Conservation (phyloP, 495 filamentous ascomycete genomes). For the Acidomyces sp. region DNA sequence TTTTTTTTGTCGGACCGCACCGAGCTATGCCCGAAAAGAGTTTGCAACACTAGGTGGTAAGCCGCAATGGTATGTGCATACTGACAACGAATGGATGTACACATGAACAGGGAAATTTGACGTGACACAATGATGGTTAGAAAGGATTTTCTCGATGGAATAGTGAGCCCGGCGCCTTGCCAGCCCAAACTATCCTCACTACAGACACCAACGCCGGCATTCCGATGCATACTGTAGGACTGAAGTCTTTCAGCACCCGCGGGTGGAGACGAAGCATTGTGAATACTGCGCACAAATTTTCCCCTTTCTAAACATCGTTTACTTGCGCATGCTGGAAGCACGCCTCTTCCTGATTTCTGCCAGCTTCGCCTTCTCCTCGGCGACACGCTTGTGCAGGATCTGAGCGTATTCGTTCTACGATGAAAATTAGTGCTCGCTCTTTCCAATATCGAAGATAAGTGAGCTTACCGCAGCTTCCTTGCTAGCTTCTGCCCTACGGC, state of each 20-base stretch:
- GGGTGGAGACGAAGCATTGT: no score
- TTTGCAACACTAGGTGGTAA: no score
- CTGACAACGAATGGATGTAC: neutral
- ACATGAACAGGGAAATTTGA: no score
- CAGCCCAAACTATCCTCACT: no score
- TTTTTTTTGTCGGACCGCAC: neutral
- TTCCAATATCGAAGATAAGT: neutral
- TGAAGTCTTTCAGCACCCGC: no score
- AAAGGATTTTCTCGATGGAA: no score
- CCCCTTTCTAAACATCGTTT: constrained; percentile 30
- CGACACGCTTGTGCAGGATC: constrained; percentile 86
- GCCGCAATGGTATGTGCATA: neutral
- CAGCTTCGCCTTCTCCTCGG: constrained; percentile 84
- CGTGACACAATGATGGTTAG: no score
- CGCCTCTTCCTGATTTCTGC: constrained; percentile 87
- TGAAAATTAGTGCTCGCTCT: constrained; percentile 25
- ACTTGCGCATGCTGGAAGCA: constrained; percentile 91
- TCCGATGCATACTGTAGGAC: no score
- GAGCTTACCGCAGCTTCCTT: constrained; percentile 95
- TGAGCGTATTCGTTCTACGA: constrained; percentile 75
- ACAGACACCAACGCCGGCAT: constrained; percentile 6
- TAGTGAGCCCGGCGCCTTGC: no score
- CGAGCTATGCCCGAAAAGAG: neutral
- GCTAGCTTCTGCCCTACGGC: constrained; percentile 79
- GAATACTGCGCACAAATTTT: no score